Evolutionary conservation across 192 early-diverging fungal species (phyloP).

Genomic region (Coemansia sp.): DNA sequence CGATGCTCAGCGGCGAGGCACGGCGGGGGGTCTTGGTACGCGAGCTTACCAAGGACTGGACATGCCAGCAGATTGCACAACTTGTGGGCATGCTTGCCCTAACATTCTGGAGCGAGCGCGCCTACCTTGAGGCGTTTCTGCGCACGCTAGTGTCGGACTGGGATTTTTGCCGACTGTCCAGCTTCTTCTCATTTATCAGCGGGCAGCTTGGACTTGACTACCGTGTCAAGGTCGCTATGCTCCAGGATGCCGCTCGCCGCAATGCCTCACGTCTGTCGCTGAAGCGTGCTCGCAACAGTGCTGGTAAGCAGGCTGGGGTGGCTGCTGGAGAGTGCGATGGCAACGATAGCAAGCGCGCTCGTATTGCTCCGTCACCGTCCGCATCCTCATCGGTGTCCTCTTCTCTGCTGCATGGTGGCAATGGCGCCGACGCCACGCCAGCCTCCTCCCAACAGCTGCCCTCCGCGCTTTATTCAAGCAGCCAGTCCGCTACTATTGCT

Average conservation of each 20-base stretch:
- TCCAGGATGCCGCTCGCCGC: conserved; percentile 53
- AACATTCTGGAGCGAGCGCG: conserved; percentile 43
- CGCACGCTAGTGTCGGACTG: conserved; percentile 59
- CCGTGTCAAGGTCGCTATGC: conserved; percentile 49
- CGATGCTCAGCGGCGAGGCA: conserved; percentile 40
- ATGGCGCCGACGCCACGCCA: conserved; percentile 5
- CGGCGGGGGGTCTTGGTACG: conserved; percentile 54
- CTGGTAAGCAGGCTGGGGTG: conserved; percentile 1
- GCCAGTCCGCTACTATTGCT: conserved; percentile 13
- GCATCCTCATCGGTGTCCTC: conserved; percentile 3
- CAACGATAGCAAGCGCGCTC: conserved; percentile 36
- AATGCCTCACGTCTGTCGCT: conserved; percentile 47
- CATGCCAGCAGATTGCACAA: conserved; percentile 54
- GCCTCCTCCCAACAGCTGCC: conserved; percentile 7
- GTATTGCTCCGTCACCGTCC: not conserved
- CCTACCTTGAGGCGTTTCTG: conserved; percentile 53
- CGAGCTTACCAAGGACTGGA: conserved; percentile 57
- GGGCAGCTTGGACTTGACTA: conserved; percentile 51
- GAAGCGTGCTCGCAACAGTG: conserved; percentile 40
- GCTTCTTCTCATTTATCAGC: conserved; percentile 64
- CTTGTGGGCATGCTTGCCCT: conserved; percentile 45
- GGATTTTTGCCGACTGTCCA: conserved; percentile 63
- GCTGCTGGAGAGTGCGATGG: conserved; percentile 18
- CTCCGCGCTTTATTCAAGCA: not conserved
- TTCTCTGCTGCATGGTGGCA: not conserved